Conservation (phyloP, 2,329 filamentous ascomycete species). For the Cephalotrichum gorgonifer region DNA sequence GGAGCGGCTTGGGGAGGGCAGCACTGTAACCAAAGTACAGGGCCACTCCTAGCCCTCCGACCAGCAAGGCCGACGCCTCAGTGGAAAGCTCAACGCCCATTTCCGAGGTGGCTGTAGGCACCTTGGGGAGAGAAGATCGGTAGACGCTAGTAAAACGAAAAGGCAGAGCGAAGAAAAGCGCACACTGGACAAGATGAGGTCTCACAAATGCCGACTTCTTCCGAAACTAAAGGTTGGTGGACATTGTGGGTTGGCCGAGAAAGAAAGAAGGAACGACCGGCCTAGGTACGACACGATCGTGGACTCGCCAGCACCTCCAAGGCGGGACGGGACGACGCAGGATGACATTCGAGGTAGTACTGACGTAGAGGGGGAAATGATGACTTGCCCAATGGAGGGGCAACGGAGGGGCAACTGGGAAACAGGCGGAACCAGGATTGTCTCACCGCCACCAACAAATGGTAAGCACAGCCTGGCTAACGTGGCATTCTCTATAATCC, state of each 20-base stretch:
- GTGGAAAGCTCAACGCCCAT: background rate
- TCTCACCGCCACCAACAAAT: background rate
- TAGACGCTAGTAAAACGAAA: background rate
- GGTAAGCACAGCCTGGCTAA: background rate
- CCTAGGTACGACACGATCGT: background rate
- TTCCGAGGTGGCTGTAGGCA: background rate
- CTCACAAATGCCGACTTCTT: background rate
- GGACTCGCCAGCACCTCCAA: too few relatives aligned
- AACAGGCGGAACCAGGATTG: background rate
- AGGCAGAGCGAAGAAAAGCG: background rate
- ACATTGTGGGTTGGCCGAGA: background rate
- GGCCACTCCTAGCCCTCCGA: background rate
- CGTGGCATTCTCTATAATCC: too few relatives aligned
- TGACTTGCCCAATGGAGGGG: background rate
- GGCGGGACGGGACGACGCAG: background rate
- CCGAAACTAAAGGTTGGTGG: background rate
- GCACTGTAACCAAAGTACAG: constrained; percentile 20
- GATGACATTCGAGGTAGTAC: background rate
- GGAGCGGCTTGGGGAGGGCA: constrained; percentile 28
- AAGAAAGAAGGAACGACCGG: background rate
- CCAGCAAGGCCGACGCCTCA: background rate
- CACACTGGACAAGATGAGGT: background rate
- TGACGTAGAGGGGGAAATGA: background rate
- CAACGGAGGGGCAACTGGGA: background rate
- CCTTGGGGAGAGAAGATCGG: background rate